Conservation (phyloP, 306 rosid genomes). For the Betula pendula region DNA sequence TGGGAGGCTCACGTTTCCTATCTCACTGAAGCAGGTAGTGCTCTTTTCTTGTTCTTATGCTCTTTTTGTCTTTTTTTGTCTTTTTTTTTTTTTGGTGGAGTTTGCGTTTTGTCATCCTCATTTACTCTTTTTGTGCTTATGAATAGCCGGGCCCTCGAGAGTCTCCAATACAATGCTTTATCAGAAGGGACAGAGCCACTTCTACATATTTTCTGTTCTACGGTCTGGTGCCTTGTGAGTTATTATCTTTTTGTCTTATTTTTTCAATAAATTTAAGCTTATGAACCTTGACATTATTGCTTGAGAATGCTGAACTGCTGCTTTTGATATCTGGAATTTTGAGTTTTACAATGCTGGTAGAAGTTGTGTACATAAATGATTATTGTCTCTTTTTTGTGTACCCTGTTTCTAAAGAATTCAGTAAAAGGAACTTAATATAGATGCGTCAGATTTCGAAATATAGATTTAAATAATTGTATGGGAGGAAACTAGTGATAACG, state of each 20-base stretch:
- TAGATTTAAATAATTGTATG: background rate
- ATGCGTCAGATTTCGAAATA: background rate
- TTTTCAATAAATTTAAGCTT: background rate
- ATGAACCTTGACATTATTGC: conserved; percentile 8
- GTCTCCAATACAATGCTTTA: conserved; percentile 75
- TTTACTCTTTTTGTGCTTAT: conserved; percentile 8
- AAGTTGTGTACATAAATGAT: background rate
- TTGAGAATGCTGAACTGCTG: conserved; percentile 12
- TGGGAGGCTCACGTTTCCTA: conserved; percentile 84
- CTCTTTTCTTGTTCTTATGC: conserved; percentile 20
- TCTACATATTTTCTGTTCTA: conserved; percentile 61
- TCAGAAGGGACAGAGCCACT: conserved; percentile 75
- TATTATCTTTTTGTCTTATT: background rate
- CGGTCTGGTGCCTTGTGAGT: conserved; percentile 83
- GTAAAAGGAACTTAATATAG: background rate
- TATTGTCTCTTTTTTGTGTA: background rate
- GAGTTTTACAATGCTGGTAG: background rate
- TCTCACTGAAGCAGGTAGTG: conserved; percentile 82
- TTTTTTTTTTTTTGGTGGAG: background rate
- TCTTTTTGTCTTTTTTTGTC: conserved; percentile 3
- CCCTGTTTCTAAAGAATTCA: background rate
- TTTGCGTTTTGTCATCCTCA: conserved; percentile 18
- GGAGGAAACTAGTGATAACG: background rate
- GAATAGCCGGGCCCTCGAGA: conserved; percentile 86
- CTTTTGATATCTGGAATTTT: conserved; percentile 6